These are phyloP conservation scores for Colletotrichum sp. DNA, from an alignment of 2,329 filamentous ascomycete species.

Conservation along the genomic window DNA sequence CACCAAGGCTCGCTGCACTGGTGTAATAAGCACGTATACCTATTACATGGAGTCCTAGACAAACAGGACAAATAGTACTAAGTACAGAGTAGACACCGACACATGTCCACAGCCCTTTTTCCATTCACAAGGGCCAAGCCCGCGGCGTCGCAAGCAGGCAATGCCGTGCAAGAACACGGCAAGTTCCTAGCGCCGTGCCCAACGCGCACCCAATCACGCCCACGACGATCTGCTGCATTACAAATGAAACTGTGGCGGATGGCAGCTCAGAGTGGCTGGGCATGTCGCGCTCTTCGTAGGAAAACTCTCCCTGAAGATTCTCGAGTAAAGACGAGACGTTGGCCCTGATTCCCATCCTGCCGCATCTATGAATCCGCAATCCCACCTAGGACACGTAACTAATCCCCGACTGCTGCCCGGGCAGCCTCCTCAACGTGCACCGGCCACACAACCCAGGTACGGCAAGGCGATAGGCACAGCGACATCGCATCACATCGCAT, in stretches of 20 bases:
- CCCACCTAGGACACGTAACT: background rate
- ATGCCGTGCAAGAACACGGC: background rate
- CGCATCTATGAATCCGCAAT: background rate
- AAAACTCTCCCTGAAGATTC: background rate
- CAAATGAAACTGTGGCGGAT: background rate
- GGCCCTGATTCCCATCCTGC: background rate
- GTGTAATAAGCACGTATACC: too few relatives aligned
- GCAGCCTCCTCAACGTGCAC: background rate
- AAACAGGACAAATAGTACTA: too few relatives aligned
- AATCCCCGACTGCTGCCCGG: background rate
- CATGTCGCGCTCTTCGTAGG: background rate
- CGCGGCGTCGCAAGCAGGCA: background rate
- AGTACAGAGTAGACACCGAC: too few relatives aligned
- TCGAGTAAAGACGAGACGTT: background rate
- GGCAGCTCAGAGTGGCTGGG: background rate
- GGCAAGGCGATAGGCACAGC: background rate
- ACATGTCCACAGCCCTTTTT: background rate
- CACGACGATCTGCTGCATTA: background rate
- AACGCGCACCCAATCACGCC: background rate
- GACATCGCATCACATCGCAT: background rate
- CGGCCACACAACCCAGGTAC: background rate
- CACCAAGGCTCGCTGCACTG: too few relatives aligned
- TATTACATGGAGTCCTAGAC: too few relatives aligned
- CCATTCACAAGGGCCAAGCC: background rate
- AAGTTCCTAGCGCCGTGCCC: background rate